These are phyloP conservation scores for Cyberlindnera euphorbiae DNA, from an alignment of 805 yeast species.

Conservation along the genomic window DNA sequence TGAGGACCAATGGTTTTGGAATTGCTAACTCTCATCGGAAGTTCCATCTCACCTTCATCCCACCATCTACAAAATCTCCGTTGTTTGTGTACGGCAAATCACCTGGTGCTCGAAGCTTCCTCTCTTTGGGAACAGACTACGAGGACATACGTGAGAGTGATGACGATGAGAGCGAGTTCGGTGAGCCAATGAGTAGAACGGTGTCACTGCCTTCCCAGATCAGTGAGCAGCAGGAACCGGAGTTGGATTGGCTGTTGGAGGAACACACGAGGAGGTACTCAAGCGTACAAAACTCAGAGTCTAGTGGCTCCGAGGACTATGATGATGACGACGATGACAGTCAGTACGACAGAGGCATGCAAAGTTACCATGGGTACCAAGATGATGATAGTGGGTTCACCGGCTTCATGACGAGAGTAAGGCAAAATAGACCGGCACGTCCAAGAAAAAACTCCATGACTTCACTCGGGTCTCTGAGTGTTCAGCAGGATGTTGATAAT, in stretches of 20 bases:
- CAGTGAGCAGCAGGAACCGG: slow-evolving; percentile 27
- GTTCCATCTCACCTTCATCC: slow-evolving; percentile 32
- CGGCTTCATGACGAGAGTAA: slow-evolving; percentile 20
- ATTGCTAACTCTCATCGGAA: slow-evolving; percentile 37
- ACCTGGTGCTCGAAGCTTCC: slow-evolving; percentile 34
- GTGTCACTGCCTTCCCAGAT: slow-evolving; percentile 37
- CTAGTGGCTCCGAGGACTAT: background rate
- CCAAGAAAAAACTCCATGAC: slow-evolving; percentile 17
- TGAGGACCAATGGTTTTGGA: slow-evolving; percentile 38
- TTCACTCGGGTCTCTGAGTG: slow-evolving; percentile 21
- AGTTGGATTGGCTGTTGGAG: slow-evolving; percentile 34
- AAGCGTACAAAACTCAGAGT: slow-evolving; percentile 16
- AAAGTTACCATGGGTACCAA: slow-evolving; percentile 23
- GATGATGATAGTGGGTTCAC: slow-evolving; percentile 19
- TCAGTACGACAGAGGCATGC: slow-evolving; percentile 8
- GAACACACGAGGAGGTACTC: slow-evolving; percentile 38
- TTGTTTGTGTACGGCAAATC: slow-evolving; percentile 30
- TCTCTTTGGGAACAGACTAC: slow-evolving; percentile 34
- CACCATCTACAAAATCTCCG: slow-evolving; percentile 39
- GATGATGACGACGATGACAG: slow-evolving; percentile 19
- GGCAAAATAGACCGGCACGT: slow-evolving; percentile 13
- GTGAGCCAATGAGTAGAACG: slow-evolving; percentile 33
- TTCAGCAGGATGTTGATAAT: slow-evolving; percentile 14
- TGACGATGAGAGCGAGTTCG: slow-evolving; percentile 27
- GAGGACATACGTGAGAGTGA: slow-evolving; percentile 27